phyloP scores from a whole-genome alignment of 2,329 filamentous ascomycete species.

The Hymenoscyphus albidus region DNA sequence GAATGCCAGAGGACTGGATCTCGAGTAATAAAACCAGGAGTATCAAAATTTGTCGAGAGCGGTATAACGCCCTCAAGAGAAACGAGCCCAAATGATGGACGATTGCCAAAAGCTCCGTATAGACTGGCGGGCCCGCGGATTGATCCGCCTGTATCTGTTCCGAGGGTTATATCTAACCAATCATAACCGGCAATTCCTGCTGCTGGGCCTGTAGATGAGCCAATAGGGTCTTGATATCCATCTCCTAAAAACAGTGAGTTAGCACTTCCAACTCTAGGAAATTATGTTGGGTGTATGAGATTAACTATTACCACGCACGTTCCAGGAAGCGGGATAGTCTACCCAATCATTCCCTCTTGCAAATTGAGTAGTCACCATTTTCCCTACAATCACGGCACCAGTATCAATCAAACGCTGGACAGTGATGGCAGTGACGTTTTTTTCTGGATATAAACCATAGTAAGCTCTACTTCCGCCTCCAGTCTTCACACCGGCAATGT shows the following conservation, averaged over 20 bases:
- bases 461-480: constrained; percentile 55
- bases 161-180: constrained; percentile 48
- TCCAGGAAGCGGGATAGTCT: constrained; percentile 40
- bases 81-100: constrained; percentile 46
- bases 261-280: background rate
- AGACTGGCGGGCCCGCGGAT: constrained; percentile 46
- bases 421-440: constrained; percentile 44
- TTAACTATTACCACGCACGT: constrained; percentile 30
- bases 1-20: constrained; percentile 42
- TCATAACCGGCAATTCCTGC: constrained; percentile 43
- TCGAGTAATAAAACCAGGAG: constrained; percentile 44
- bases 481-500: constrained; percentile 52
- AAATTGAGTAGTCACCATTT: constrained; percentile 49
- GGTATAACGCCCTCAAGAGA: constrained; percentile 47
- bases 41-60: constrained; percentile 45
- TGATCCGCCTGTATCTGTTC: constrained; percentile 47
- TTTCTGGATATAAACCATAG: constrained; percentile 46
- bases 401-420: constrained; percentile 53
- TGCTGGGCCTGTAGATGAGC: constrained; percentile 45
- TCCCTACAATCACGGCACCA: constrained; percentile 54
- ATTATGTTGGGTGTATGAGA: background rate
- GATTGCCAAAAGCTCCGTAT: constrained; percentile 48
- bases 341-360: constrained; percentile 45
- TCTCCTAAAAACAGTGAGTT: constrained; percentile 37
- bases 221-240: constrained; percentile 44